phyloP scores from a whole-genome alignment of 169 alveolate species.

The Amoebophrya sp. region DNA sequence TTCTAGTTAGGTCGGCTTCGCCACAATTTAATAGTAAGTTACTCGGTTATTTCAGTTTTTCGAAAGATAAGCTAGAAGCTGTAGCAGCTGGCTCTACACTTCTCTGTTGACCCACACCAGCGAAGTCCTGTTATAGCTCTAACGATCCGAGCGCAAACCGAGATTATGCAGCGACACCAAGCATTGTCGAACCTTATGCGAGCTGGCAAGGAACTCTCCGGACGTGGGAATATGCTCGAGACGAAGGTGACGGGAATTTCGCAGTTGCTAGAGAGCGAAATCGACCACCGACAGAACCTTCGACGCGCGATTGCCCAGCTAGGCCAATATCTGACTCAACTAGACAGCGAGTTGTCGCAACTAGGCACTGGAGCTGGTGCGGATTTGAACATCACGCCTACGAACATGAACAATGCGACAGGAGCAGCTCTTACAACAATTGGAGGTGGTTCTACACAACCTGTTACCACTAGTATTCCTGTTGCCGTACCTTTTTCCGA shows the following conservation, averaged over 20 bases:
- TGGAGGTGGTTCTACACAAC: neutral
- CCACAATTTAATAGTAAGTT: too few relatives aligned
- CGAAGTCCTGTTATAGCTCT: too few relatives aligned
- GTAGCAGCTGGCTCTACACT: too few relatives aligned
- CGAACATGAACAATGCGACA: too few relatives aligned
- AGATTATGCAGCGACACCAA: neutral
- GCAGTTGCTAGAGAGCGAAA: neutral
- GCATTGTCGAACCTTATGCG: neutral
- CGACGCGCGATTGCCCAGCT: neutral
- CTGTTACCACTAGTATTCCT: too few relatives aligned
- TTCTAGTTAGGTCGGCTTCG: too few relatives aligned
- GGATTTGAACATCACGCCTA: neutral
- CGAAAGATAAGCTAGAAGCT: too few relatives aligned
- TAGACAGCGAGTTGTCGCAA: neutral
- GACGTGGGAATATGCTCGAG: neutral
- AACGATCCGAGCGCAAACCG: neutral
- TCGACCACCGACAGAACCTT: neutral
- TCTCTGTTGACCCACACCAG: too few relatives aligned
- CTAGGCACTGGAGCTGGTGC: neutral
- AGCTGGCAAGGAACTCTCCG: neutral
- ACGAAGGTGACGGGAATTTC: neutral
- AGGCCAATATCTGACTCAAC: neutral
- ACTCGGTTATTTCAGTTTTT: too few relatives aligned
- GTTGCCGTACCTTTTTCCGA: too few relatives aligned
- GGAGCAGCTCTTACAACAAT: neutral